Percentiles rank a stretch among this genome's conserved stretches.
Evolutionary conservation across 2,329 filamentous ascomycete genomes (phyloP).

Genomic region (Botryotinia convoluta): DNA sequence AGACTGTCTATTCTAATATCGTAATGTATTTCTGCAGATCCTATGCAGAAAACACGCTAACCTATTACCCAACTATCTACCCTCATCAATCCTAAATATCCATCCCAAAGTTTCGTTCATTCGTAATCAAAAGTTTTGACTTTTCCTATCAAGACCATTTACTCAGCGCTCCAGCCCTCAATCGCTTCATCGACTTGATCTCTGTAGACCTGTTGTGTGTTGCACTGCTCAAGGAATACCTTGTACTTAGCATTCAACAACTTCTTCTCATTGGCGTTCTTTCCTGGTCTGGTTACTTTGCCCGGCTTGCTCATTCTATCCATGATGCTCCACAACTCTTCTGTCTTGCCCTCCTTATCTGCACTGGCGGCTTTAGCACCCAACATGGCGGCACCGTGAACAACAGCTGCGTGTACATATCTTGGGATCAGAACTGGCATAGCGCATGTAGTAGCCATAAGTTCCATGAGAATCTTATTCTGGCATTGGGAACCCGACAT

Average conservation of each 20-base stretch:
- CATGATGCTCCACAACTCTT: constrained; percentile 95
- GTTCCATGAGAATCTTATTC: constrained; percentile 85
- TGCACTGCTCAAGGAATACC: constrained; percentile 91
- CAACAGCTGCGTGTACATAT: constrained; percentile 93
- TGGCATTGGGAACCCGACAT: constrained; percentile 99
- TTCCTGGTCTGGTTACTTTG: constrained; percentile 73
- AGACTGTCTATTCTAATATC: neutral
- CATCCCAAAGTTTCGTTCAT: constrained; percentile 4
- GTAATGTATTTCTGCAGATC: neutral
- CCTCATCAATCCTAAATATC: neutral
- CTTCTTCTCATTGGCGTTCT: constrained; percentile 70
- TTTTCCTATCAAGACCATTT: neutral
- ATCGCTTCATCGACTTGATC: constrained; percentile 68
- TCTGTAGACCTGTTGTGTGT: constrained; percentile 79
- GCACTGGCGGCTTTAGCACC: constrained; percentile 94
- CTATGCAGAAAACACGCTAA: neutral
- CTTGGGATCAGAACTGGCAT: constrained; percentile 92
- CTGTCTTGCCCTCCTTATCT: constrained; percentile 71
- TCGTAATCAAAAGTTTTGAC: neutral
- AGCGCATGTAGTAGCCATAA: constrained; percentile 85
- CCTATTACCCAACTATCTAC: neutral
- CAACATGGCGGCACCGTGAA: constrained; percentile 97
- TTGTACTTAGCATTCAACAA: constrained; percentile 87
- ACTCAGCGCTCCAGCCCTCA: constrained; percentile 41
- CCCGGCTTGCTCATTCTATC: constrained; percentile 95